Evolutionary conservation across 495 filamentous ascomycete species (phyloP).

Genomic region (Penicillium lagena): DNA sequence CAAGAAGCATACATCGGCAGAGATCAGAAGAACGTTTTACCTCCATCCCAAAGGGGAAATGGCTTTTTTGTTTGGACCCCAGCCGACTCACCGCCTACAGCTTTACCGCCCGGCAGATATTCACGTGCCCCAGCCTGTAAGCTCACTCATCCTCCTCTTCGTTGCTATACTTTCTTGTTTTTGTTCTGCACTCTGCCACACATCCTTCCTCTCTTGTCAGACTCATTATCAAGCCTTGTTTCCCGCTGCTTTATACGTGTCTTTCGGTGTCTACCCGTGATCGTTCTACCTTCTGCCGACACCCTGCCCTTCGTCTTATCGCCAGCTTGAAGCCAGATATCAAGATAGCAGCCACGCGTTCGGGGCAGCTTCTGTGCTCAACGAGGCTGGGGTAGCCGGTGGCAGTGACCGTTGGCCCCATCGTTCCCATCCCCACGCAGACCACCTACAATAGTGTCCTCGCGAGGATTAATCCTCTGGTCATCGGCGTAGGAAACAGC

Average conservation of each 20-base stretch:
- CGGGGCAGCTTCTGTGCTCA: no score
- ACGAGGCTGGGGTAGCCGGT: no score
- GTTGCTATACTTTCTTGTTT: neutral
- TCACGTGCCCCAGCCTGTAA: neutral
- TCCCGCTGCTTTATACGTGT: no score
- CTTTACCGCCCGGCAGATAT: constrained; percentile 23
- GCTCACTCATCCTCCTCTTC: neutral
- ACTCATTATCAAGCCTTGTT: neutral
- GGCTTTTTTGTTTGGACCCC: neutral
- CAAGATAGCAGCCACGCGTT: neutral
- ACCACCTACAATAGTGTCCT: no score
- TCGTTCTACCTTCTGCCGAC: no score
- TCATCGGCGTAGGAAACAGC: neutral
- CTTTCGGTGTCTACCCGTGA: no score
- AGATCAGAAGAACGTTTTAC: constrained; percentile 8
- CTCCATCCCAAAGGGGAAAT: constrained; percentile 4
- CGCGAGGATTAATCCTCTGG: neutral
- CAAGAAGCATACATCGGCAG: constrained; percentile 5
- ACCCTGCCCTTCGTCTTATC: neutral
- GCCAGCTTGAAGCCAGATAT: constrained; percentile 5
- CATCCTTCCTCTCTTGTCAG: neutral
- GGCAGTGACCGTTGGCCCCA: no score
- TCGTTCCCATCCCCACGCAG: no score
- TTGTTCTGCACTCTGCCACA: neutral
- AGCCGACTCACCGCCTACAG: constrained; percentile 7